Percentiles rank a stretch among this genome's conserved stretches.
phyloP scores from a whole-genome alignment of 2,329 filamentous ascomycete genomes.

The Fusarium cyanostomum region DNA sequence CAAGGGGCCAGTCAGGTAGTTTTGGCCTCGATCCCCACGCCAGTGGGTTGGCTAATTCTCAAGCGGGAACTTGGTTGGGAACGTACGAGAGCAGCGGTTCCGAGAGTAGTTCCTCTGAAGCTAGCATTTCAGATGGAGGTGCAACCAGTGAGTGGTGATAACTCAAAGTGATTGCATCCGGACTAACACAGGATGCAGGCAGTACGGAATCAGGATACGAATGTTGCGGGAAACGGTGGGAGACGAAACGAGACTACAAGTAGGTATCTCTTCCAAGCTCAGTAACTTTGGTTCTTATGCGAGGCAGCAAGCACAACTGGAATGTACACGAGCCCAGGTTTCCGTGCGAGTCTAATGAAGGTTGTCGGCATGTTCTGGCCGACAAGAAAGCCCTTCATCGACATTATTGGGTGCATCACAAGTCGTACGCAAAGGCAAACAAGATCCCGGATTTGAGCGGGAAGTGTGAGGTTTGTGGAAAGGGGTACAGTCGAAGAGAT shows the following conservation, averaged over 20 bases:
- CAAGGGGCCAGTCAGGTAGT: conserved; percentile 19
- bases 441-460: background rate
- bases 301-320: conserved; percentile 8
- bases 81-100: background rate
- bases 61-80: conserved; percentile 14
- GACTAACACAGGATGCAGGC: background rate
- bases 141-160: background rate
- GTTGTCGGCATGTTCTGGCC: background rate
- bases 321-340: conserved; percentile 1
- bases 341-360: background rate
- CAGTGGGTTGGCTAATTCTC: conserved; percentile 16
- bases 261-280: background rate
- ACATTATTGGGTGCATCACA: conserved; percentile 27
- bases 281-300: background rate
- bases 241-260: conserved; percentile 7
- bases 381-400: conserved; percentile 10
- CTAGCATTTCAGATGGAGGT: background rate
- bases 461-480: conserved; percentile 15
- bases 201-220: background rate
- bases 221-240: background rate
- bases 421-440: background rate
- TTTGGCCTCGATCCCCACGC: conserved; percentile 2
- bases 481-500: conserved; percentile 6
- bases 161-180: accelerated
- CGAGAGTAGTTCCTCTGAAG: background rate